Percentiles rank a stretch among this genome's conserved stretches.
Evolutionary conservation across 2,329 filamentous ascomycete species (phyloP).

Genomic region (Trichoderma simmonsii): DNA sequence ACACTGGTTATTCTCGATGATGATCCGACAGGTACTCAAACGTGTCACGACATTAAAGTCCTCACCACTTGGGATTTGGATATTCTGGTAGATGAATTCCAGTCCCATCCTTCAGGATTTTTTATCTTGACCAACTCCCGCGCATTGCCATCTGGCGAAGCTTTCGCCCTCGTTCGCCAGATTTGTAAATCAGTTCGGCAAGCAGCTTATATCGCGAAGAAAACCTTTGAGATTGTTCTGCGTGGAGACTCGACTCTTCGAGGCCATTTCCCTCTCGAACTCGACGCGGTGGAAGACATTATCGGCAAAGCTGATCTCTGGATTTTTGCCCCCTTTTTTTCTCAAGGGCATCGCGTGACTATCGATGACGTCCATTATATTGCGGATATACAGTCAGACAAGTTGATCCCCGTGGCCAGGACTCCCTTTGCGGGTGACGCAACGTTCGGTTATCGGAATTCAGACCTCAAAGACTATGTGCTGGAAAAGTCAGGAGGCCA

Average conservation of each 20-base stretch:
- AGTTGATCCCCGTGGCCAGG: conserved; percentile 39
- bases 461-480: no score
- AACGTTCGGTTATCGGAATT: conserved; percentile 48
- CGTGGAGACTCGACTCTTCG: background rate
- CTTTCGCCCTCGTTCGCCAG: no score
- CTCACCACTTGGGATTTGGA: conserved; percentile 51
- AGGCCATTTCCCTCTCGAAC: conserved; percentile 41
- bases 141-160: no score
- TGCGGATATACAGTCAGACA: conserved; percentile 41
- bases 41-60: conserved; percentile 55
- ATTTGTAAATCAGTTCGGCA: conserved; percentile 46
- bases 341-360: conserved; percentile 53
- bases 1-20: no score
- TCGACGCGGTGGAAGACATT: no score
- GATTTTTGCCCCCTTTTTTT: conserved; percentile 57
- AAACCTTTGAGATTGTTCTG: conserved; percentile 45
- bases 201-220: conserved; percentile 40
- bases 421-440: conserved; percentile 57
- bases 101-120: conserved; percentile 23
- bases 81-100: conserved; percentile 45
- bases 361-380: conserved; percentile 53
- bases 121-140: no score
- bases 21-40: conserved; percentile 59
- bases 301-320: conserved; percentile 41
- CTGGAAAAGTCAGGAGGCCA: no score